Base-by-base conservation (phyloP, 306 rosid genomes). In the Casuarina glauca region DNA sequence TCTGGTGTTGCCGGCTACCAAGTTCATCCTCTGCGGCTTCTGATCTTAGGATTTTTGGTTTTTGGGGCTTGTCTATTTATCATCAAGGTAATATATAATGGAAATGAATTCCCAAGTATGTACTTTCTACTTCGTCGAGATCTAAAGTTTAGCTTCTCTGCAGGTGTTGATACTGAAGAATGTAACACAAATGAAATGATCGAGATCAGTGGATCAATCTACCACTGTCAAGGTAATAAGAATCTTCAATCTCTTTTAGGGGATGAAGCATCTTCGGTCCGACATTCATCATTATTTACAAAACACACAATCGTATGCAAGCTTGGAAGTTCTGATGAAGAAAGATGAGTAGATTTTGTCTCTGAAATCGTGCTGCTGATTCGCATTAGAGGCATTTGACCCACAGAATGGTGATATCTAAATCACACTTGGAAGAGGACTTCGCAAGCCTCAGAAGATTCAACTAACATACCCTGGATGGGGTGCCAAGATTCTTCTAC, bases 231-330 rank as follows among this genome's bases (percentile, higher is more conserved):
- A 66, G 26, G 71, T 66, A 66, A 17, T 2, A 41, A 66, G 46
- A 8, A 66, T n/a, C 4, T 16, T 80, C 67, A 78, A 86, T 41
- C 85, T 77, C 48, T 80, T 53, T 57, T n/a, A 72, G 82, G 91
- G 90, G 81, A 90, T 88, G 91, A 84, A 88, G 89, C 91, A 66
- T 11, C 66, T 74, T 52, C 49, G 96, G 96, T 91, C 91, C 96
- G 88, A 75, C 43, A 60, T 41, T 66, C 66, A 17, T 53, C 72
- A 54, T 75, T 69, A 48, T 54, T 36, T 75, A 49, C 35, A 17
- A 9, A 66, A 58, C 19, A 74, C 44, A 58, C 12, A 68, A 44
- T 17, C 16, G 5, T 63, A 63, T 39, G n/a, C 43, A 36, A 7
- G 5, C 12, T 64, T 64, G 44, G 70, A 39, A 41, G 32, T 39